phyloP scores from a whole-genome alignment of 129 eudicot species.

The Oenanthe sinensis region DNA sequence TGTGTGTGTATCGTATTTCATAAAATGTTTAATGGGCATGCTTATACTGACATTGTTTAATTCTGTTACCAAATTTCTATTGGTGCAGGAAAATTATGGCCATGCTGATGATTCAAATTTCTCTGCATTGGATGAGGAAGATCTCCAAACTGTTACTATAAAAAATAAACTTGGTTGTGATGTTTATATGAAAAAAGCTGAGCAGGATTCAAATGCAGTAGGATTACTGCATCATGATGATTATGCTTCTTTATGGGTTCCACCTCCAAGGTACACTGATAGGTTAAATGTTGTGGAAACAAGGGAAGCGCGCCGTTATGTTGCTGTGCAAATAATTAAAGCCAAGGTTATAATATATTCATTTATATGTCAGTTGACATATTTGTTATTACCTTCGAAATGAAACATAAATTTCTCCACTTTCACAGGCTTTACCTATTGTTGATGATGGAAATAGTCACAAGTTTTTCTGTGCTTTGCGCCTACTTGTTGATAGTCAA shows the following conservation, averaged over 20 bases:
- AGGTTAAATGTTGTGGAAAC: slow-evolving; percentile 66
- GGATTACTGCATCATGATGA: slow-evolving; percentile 39
- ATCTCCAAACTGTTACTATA: slow-evolving; percentile 64
- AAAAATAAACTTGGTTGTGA: slow-evolving; percentile 97
- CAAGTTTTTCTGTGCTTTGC: slow-evolving; percentile 86
- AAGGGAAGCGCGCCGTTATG: slow-evolving; percentile 68
- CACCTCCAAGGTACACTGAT: slow-evolving; percentile 85
- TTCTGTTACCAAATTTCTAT: slow-evolving; percentile 9
- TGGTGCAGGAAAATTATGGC: slow-evolving; percentile 46
- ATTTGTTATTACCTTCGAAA: slow-evolving; percentile 7
- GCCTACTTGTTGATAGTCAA: slow-evolving; percentile 81
- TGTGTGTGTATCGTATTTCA: neutral
- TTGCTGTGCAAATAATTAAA: slow-evolving; percentile 76
- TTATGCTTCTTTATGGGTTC: slow-evolving; percentile 61
- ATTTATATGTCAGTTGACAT: neutral
- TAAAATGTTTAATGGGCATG: neutral
- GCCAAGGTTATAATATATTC: slow-evolving; percentile 56
- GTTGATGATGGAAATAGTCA: slow-evolving; percentile 94
- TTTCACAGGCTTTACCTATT: slow-evolving; percentile 68
- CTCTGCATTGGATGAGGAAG: slow-evolving; percentile 88
- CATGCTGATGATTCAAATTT: slow-evolving; percentile 41
- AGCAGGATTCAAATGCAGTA: slow-evolving; percentile 43
- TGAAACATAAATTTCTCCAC: neutral
- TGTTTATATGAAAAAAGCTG: slow-evolving; percentile 56
- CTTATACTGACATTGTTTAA: slow-evolving; percentile 8